These are phyloP conservation scores for Colletotrichum endophyticum DNA, from an alignment of 2,329 filamentous ascomycete genomes.

Conservation along the genomic window DNA sequence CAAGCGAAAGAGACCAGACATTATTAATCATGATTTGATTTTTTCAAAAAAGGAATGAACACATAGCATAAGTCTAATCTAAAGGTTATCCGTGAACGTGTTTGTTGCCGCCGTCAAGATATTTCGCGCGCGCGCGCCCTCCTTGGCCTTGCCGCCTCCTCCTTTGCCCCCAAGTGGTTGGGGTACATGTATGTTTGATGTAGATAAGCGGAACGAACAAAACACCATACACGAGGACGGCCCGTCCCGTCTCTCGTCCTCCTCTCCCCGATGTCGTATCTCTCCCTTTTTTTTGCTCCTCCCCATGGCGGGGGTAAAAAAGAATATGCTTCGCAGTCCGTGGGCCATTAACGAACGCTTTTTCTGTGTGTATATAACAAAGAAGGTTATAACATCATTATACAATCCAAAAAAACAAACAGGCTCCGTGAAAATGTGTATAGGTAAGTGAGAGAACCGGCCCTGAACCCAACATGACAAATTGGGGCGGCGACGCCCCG, in stretches of 20 bases:
- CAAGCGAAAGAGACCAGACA: fast-evolving
- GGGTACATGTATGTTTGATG: neutral
- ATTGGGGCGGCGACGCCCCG: neutral
- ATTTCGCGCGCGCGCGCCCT: neutral
- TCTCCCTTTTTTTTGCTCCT: neutral
- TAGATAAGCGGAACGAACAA: neutral
- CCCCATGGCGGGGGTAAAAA: neutral
- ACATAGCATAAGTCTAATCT: neutral
- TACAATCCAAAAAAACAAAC: slow-evolving; percentile 13
- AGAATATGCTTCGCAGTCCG: neutral
- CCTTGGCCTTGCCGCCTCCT: neutral
- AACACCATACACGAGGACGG: neutral
- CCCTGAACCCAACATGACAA: slow-evolving; percentile 14
- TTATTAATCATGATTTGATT: neutral
- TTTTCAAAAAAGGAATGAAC: neutral
- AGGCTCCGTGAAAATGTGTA: slow-evolving; percentile 2
- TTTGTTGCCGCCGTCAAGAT: neutral
- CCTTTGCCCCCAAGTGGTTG: neutral
- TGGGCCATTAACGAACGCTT: slow-evolving; percentile 8
- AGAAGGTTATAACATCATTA: slow-evolving; percentile 18
- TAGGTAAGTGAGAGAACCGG: slow-evolving; percentile 11
- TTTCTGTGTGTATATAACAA: slow-evolving; percentile 1
- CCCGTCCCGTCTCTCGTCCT: neutral
- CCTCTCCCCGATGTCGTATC: neutral
- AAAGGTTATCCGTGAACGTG: neutral